Base-by-base conservation (phyloP, 805 yeast genomes). In the Cyberlindnera galapagoensis region DNA sequence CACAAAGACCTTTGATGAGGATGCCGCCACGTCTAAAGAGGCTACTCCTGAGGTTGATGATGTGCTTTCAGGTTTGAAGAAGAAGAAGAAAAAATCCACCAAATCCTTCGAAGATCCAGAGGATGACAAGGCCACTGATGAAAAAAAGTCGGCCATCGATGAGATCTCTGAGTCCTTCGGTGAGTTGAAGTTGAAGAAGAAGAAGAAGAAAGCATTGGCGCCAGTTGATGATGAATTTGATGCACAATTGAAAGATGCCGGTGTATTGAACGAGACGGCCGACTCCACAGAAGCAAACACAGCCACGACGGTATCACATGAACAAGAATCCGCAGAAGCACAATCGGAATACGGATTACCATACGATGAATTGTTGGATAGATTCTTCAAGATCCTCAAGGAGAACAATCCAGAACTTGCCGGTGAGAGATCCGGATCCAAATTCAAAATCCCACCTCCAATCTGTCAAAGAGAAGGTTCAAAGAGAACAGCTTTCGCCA, bases 321-420 rank as follows among this genome's bases (percentile, higher is more conserved):
- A 36, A 19, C 41, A 47, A 30, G 57, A 50, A 26, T 41, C 45
- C 32, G 54, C 55, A 9, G 51, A 56, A 16, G 44, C 47, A 27
- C 71, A 56, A 42, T 54, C 63, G 31, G 63, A 66, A 48, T 69
- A 67, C 26, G 90, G 80, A 31, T 66, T 81, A 43, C 74, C 88
- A 38, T 92, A 92, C 62, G 76, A 76, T 38, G 72, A 71, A 29
- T 73, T 92, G 43, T 71, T 92, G 52, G 71, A 80, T 33, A 75
- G 98, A 58, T 92, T 92, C 59, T 92, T 88, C 68, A 62, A 65
- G 34, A 80, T 90, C 40, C 71, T 92, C 54, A 86, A 84, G 52
- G 80, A 85, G 43, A 90, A 90, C 65, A 92, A 92, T 67, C 99
- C 99, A 41, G 98, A 92, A 62, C 74, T 92, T 53, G 98, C 97